phyloP scores from a whole-genome alignment of 345 rosid genomes.

The Orychophragmus violaceus region DNA sequence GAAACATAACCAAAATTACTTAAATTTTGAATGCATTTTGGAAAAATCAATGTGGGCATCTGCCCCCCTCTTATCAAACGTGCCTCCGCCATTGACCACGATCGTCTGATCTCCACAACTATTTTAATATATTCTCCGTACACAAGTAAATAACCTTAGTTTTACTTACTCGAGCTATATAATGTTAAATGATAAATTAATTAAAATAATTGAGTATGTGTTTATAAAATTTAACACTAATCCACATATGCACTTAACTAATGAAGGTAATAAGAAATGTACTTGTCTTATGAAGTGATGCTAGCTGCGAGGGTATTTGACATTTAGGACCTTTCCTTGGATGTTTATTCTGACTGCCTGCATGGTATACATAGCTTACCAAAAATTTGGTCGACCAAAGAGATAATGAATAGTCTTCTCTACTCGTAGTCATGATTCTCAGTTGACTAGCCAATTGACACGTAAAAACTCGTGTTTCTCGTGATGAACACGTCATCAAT shows the following conservation, averaged over 20 bases:
- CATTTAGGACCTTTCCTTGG: background rate
- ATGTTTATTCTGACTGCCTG: background rate
- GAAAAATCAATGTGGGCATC: too few relatives aligned
- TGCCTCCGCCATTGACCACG: background rate
- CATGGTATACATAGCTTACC: background rate
- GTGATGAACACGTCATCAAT: background rate
- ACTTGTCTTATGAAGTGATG: background rate
- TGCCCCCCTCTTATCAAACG: too few relatives aligned
- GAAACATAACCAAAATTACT: too few relatives aligned
- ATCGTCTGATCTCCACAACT: background rate
- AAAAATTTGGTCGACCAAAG: background rate
- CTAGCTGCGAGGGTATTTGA: background rate
- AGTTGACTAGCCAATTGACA: slow-evolving; percentile 6
- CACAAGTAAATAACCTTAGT: background rate
- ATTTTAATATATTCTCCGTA: background rate
- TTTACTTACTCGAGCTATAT: background rate
- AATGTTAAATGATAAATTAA: background rate
- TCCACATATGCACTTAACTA: background rate
- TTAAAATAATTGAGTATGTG: background rate
- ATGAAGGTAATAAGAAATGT: background rate
- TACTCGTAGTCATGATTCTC: background rate
- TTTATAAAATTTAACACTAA: background rate
- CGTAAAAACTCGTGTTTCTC: background rate
- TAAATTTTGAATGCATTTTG: too few relatives aligned
- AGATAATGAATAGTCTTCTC: background rate